Base-by-base conservation (phyloP, 1,284 basidiomycete genomes). In the Tremellales sp. region DNA sequence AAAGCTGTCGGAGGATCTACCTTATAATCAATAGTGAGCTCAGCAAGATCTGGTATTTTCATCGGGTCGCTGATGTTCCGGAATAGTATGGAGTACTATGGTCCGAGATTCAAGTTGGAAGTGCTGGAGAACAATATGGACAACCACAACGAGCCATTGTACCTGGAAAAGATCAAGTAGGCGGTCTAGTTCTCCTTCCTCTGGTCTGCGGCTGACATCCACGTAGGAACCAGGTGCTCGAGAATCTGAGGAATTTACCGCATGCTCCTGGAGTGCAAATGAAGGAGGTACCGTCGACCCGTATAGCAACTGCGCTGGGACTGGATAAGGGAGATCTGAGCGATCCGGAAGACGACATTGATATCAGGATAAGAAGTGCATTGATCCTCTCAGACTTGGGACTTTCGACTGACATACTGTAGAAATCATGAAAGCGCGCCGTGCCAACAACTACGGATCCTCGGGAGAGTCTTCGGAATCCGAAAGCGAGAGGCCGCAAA, bases 121-220 rank as follows among this genome's bases (percentile, higher is more conserved):
- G 93, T 98, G 3, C 79, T 84, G 9, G 79, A 79, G 50, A 97
- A 86, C 57, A 97, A 97, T 65, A 90, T 95, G 84, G 92, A 95
- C 53, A 91, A 98, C 68, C 74, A 88, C 63, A 98, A 98, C 68
- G 73, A 86, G 46, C 81, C 81, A 57, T 85, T 92, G 60, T 89
- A 88, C 39, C 73, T 98, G 18, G 85, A 95, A 50, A 79, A 79
- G 51, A 83, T 95, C 43, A 82, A 84, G 83, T 86, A 56, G 55
- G 78, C 74, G 18, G 19, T 9, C 31, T 1, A 3, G 24, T 38
- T 25, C 36, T 35, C 21, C 40, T 16, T 7, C 36, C 21, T 19
- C 29, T 10, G 29, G 29, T 31, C 29, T 31, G n/a, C 29, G 10
- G 29, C 37, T 26, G 19, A 26, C 18, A 39, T 13, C 37, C 35